Percentiles rank a stretch among this genome's conserved stretches.
phyloP scores from a whole-genome alignment of 106 monocot genomes.

The Allium sativum region DNA sequence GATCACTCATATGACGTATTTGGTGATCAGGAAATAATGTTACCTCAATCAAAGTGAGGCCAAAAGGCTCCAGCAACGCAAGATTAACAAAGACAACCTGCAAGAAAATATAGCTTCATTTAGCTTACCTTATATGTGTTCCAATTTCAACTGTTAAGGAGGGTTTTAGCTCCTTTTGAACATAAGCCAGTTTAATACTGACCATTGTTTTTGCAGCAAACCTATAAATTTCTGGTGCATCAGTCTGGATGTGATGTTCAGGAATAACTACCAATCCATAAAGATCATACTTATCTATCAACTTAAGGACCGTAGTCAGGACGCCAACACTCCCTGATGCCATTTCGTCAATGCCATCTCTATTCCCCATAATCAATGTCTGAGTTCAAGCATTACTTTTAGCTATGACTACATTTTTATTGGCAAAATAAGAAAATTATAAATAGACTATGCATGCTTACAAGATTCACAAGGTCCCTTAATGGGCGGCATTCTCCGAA shows the following conservation, averaged over 20 bases:
- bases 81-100: slow-evolving; percentile 91
- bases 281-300: slow-evolving; percentile 80
- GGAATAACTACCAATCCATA: slow-evolving; percentile 67
- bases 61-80: slow-evolving; percentile 27
- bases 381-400: slow-evolving; percentile 8
- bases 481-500: slow-evolving; percentile 76
- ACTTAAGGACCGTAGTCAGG: slow-evolving; percentile 63
- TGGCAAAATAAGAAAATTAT: not conserved
- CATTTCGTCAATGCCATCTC: slow-evolving; percentile 81
- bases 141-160: no score
- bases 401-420: not conserved
- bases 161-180: no score
- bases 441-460: slow-evolving; percentile 12
- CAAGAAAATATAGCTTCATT: not conserved
- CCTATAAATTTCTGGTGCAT: slow-evolving; percentile 71
- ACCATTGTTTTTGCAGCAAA: slow-evolving; percentile 68
- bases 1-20: no score
- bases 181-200: no score
- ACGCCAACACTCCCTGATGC: slow-evolving; percentile 53
- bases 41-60: slow-evolving; percentile 61
- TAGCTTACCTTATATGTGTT: not conserved
- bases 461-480: slow-evolving; percentile 73
- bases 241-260: slow-evolving; percentile 68
- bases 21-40: not conserved
- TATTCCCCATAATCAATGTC: slow-evolving; percentile 85